phyloP scores from a whole-genome alignment of 306 rosid species.

The Macrotyloma uniflorum region DNA sequence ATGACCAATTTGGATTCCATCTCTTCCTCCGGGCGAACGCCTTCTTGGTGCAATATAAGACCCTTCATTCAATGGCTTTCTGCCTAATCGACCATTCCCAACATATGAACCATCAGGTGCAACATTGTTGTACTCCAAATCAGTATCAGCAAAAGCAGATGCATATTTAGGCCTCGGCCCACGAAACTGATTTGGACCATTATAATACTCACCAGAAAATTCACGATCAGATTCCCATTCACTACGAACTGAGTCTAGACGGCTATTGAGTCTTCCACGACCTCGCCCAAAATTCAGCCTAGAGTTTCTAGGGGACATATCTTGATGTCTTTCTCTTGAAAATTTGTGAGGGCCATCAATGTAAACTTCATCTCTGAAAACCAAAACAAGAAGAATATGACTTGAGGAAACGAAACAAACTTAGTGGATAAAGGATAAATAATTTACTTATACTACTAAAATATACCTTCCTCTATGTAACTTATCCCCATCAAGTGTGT shows the following conservation, averaged over 20 bases:
- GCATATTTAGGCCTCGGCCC: conserved; percentile 70
- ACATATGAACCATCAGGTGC: conserved; percentile 61
- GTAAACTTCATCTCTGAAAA: conserved; percentile 74
- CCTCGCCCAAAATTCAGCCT: conserved; percentile 71
- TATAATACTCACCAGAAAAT: conserved; percentile 62
- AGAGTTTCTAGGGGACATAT: conserved; percentile 64
- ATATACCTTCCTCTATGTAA: conserved; percentile 79
- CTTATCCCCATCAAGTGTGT: conserved; percentile 53
- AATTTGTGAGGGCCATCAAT: conserved; percentile 57
- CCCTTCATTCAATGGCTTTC: conserved; percentile 67
- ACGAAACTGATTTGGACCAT: conserved; percentile 64
- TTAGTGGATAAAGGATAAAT: neutral
- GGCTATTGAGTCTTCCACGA: conserved; percentile 62
- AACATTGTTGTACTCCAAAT: conserved; percentile 62
- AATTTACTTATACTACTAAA: neutral
- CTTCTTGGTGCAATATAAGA: conserved; percentile 67
- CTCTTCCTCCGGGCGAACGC: conserved; percentile 68
- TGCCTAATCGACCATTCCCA: conserved; percentile 66
- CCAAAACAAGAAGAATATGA: conserved; percentile 14
- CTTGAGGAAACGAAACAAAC: conserved; percentile 21
- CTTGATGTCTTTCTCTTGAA: conserved; percentile 74
- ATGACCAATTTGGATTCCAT: conserved; percentile 61
- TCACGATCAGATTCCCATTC: conserved; percentile 73
- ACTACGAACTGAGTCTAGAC: conserved; percentile 47
- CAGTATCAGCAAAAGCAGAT: conserved; percentile 53